These are phyloP conservation scores for Talaromyces ruber DNA, from an alignment of 495 filamentous ascomycete species.

Conservation along the genomic window DNA sequence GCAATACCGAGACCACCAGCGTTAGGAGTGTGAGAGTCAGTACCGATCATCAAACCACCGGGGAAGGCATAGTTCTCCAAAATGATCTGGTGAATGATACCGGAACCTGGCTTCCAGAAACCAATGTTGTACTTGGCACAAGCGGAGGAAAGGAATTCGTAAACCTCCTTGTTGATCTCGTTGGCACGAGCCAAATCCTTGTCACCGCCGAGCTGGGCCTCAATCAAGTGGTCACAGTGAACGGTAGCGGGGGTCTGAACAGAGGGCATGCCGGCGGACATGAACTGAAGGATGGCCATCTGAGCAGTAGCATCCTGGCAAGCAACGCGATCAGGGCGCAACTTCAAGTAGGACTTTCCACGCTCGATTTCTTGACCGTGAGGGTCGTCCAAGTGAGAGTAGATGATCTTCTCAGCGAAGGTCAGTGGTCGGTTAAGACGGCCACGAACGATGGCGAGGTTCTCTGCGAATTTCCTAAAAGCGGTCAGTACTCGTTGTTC, in stretches of 20 bases:
- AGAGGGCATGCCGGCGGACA: conserved; percentile 92
- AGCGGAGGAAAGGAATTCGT: conserved; percentile 90
- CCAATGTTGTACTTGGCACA: conserved; percentile 99
- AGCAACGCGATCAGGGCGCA: conserved; percentile 95
- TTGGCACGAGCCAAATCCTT: conserved; percentile 92
- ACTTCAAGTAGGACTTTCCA: conserved; percentile 87
- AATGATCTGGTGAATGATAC: conserved; percentile 99
- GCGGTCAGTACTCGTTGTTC: conserved; percentile 8
- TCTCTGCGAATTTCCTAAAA: conserved; percentile 95
- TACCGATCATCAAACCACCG: conserved; percentile 95
- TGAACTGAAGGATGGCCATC: conserved; percentile 99
- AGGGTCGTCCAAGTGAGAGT: conserved; percentile 97
- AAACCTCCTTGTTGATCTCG: conserved; percentile 98
- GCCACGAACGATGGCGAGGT: conserved; percentile 78
- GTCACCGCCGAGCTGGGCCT: conserved; percentile 87
- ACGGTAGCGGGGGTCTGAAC: conserved; percentile 95
- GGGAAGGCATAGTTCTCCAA: conserved; percentile 99
- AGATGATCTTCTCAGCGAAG: conserved; percentile 96
- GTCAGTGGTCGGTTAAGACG: conserved; percentile 89
- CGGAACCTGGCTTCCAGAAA: conserved; percentile 98
- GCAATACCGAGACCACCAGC: conserved; percentile 94
- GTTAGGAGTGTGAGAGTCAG: conserved; percentile 98
- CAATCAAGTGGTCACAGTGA: conserved; percentile 99
- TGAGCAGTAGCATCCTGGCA: conserved; percentile 99
- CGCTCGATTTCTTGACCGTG: conserved; percentile 94